Percentiles rank a stretch among this genome's conserved stretches.
Conservation (phyloP, 2,329 filamentous ascomycete genomes). For the Diaporthe capsici region DNA sequence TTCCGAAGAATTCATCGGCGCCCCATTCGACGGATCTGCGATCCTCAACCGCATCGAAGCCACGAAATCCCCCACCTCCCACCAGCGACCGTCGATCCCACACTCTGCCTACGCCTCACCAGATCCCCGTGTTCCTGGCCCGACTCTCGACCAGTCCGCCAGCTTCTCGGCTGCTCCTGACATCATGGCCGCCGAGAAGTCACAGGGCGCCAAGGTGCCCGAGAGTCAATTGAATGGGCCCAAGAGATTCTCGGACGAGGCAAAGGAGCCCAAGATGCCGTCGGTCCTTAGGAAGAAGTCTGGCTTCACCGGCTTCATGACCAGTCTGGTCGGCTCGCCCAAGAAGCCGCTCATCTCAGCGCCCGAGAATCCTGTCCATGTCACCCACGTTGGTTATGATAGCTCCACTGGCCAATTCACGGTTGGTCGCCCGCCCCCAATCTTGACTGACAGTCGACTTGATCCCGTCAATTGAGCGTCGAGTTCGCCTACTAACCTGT, state of each 20-base stretch:
- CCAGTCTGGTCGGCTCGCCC: constrained; percentile 84
- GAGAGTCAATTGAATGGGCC: constrained; percentile 67
- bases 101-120: constrained; percentile 64
- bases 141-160: constrained; percentile 73
- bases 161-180: constrained; percentile 72
- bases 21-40: constrained; percentile 74
- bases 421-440: constrained; percentile 65
- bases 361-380: constrained; percentile 96
- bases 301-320: constrained; percentile 90
- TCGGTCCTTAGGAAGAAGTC: constrained; percentile 83
- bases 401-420: constrained; percentile 97
- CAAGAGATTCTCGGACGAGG: constrained; percentile 87
- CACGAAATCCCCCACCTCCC: constrained; percentile 56
- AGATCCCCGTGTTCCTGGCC: constrained; percentile 64
- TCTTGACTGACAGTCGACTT: constrained; percentile 36
- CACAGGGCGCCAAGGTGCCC: constrained; percentile 54
- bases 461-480: constrained; percentile 41
- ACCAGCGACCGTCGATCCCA: constrained; percentile 45
- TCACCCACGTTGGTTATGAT: constrained; percentile 98
- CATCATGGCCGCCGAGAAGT: constrained; percentile 64
- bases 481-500: constrained; percentile 42
- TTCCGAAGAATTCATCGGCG: constrained; percentile 74
- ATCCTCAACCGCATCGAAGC: constrained; percentile 74
- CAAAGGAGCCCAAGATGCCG: constrained; percentile 71
- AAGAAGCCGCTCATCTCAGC: constrained; percentile 96